Conservation (phyloP, 768 basidiomycete species). For the Chalciporus sphaerocephalus region DNA sequence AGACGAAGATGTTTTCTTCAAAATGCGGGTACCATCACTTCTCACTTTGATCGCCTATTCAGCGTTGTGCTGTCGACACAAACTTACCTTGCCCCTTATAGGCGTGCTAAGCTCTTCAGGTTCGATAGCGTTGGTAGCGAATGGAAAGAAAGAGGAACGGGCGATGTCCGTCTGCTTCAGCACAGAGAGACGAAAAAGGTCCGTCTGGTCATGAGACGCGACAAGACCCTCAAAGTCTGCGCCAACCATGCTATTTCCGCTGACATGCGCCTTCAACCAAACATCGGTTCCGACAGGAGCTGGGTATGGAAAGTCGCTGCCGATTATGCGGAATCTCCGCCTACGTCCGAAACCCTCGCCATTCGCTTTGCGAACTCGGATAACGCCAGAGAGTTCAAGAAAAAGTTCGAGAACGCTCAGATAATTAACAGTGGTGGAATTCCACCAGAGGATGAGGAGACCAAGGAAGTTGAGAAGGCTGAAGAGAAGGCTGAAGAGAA, state of each 20-base stretch:
- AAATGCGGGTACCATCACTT: slow-evolving; percentile 64
- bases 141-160: slow-evolving; percentile 99
- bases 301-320: slow-evolving; percentile 99
- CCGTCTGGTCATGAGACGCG: slow-evolving; percentile 97
- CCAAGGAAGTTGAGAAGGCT: slow-evolving; percentile 30
- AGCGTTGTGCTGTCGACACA: slow-evolving; percentile 3
- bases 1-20: slow-evolving; percentile 89
- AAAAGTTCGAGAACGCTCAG: slow-evolving; percentile 83
- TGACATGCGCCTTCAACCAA: slow-evolving; percentile 94
- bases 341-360: slow-evolving; percentile 92
- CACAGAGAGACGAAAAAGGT: slow-evolving; percentile 90
- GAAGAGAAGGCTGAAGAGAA: slow-evolving; percentile 23
- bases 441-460: slow-evolving; percentile 23
- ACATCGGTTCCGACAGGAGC: slow-evolving; percentile 97
- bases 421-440: slow-evolving; percentile 48
- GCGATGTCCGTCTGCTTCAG: slow-evolving; percentile 86
- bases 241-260: slow-evolving; percentile 88
- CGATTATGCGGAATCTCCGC: slow-evolving; percentile 87
- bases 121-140: slow-evolving; percentile 75
- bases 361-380: slow-evolving; percentile 98
- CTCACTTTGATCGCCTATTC: slow-evolving; percentile 1
- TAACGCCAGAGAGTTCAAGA: slow-evolving; percentile 87
- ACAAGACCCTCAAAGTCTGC: slow-evolving; percentile 99
- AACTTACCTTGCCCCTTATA: slow-evolving; percentile 34
- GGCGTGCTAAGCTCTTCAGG: slow-evolving; percentile 98